Base-by-base conservation (phyloP, 345 rosid species). In the Lenwebbia sp. region DNA sequence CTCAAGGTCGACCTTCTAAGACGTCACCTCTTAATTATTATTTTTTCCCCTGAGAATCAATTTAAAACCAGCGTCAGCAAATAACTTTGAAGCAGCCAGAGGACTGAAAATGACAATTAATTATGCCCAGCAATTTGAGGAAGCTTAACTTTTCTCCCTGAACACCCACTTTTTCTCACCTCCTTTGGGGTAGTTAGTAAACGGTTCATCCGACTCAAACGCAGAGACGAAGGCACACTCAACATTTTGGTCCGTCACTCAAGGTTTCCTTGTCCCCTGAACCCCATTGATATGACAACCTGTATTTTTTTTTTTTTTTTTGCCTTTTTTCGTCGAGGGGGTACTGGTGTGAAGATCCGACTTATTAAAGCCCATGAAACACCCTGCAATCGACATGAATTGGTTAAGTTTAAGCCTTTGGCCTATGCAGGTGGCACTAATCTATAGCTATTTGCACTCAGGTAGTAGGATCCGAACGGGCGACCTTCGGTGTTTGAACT, bases 161-260 rank as follows among this genome's bases (percentile, higher is more conserved):
- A 83, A 53, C 44, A 83, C 40, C 40, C 56, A 83, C 33, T 28
- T n/a, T 56, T 83, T 56, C 44, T 30, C 84, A 54, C 58, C 44
- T 54, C 58, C 84, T 83, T 55, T 51, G 17, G 84, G 84, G 84
- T 54, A 83, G 84, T 83, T 83, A 53, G 58, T 50, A 53, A 83
- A 83, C 84, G 84, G 84, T 83, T 83, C 84, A 83, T 37, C 84
- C 30, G 60, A 83, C 84, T n/a, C 84, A 33, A 83, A 33, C 49
- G 47, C 58, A 41, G 62, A 54, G 58, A 37, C 47, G 81, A 70
- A 19, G 81, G 81, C 26, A 70, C 47, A 19, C 47, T 19, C 47
- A 10, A 70, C 81, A 33, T 70, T 60, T 30, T 30, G 81, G 26
- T 70, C 81, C 81, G 37, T 10, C 81, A 70, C 47, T 70, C 81